Base-by-base conservation (phyloP, 345 rosid species). In the Cardamine occulta region DNA sequence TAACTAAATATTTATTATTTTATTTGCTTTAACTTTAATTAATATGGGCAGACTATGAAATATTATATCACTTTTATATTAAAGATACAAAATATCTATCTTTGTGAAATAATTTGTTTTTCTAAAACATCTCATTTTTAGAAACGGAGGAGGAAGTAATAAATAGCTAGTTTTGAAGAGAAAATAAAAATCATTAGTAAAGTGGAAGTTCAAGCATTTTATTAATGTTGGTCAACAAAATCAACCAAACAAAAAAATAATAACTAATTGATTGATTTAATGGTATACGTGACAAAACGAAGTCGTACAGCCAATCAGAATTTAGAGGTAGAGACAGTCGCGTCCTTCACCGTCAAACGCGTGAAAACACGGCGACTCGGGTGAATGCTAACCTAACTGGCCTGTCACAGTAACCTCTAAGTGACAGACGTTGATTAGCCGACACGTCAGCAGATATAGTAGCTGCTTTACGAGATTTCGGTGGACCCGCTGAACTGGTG, bases 371-470 rank as follows among this genome's bases (percentile, higher is more conserved):
- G 54, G 55, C 53, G 78, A 73, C 70, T 67, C 54, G 48, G 55
- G 31, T 40, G 18, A 18, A 3, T 55, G 39, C 53, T 79, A 74
- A 48, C 7, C 49, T 62, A 40, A 79, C 79, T 2, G 2, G 5
- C 10, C 62, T 45, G 82, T 79, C 63, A 73, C 61, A 7, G 0
- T 9, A 13, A 5, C 19, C 15, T 0, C 0, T 45, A 11, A 1
- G 73, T 31, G 49, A 78, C 74, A 63, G 75, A 44, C 71, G 58
- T 74, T 49, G 4, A 18, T 52, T 60, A 60, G 42, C 10, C 52
- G 58, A 60, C 81, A 79, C 81, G 78, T 73, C 68, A 73, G 56
- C 74, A 42, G 47, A 55, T 71, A 47, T 70, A 70, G 66, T 71
- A 55, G 72, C 67, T 63, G n/a, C 58, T 70, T 70, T 53, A 63